Evolutionary conservation across 371 early-diverging fungal genomes (phyloP).

Genomic region (Phascolomyces articulosus): DNA sequence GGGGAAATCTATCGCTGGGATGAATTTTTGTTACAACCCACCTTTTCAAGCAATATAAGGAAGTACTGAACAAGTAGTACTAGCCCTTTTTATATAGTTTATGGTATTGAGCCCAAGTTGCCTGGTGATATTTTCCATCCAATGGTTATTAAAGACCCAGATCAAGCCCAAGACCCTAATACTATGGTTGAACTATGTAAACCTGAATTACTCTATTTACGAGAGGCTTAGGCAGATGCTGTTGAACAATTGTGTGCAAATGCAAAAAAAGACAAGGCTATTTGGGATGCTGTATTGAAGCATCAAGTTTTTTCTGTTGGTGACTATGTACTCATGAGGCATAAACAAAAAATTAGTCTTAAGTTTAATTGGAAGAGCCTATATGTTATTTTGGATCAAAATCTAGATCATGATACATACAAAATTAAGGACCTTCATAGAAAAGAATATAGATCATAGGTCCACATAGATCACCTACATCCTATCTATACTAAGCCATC

Average conservation of each 20-base stretch:
- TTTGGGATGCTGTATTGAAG: conserved; percentile 25
- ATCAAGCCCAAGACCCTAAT: background rate
- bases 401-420: conserved; percentile 7
- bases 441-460: conserved; percentile 2
- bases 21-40: conserved; percentile 10
- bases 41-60: conserved; percentile 14
- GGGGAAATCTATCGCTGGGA: conserved; percentile 11
- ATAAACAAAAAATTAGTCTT: conserved; percentile 8
- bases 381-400: background rate
- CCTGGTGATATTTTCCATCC: conserved; percentile 19
- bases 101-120: conserved; percentile 17
- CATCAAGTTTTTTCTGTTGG: no score
- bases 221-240: conserved; percentile 1
- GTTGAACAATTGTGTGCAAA: background rate
- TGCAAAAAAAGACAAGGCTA: conserved; percentile 20
- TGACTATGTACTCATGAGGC: conserved; percentile 13
- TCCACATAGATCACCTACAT: conserved; percentile 1
- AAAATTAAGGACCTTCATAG: background rate
- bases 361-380: conserved; percentile 15
- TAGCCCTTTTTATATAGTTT: conserved; percentile 18
- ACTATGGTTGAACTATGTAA: background rate
- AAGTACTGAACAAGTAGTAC: conserved; percentile 6
- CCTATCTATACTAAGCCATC: background rate
- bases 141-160: background rate
- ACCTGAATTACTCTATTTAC: background rate